A percentile compares a stretch with the other conserved stretches of the same genome.
phyloP scores from a whole-genome alignment of 192 early-diverging fungal genomes.

The Obelidium mucronatum region DNA sequence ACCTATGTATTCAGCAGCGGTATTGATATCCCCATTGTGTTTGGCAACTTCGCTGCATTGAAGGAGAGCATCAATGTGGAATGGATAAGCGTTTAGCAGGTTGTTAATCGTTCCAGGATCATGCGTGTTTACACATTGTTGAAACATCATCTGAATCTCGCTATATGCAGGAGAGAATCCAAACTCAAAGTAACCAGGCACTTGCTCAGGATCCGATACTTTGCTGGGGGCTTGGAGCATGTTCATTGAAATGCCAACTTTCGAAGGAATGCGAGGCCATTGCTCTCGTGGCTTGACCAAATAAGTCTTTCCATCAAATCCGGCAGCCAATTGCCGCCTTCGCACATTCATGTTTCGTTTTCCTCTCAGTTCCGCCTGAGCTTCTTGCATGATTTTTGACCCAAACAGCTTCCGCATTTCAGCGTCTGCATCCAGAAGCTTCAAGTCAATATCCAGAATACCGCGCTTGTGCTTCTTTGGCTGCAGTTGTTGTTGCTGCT shows the following conservation, averaged over 20 bases:
- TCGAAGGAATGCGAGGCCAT: slow-evolving; percentile 55
- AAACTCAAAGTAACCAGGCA: slow-evolving; percentile 58
- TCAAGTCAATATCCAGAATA: slow-evolving; percentile 57
- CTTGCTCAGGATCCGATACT: background rate
- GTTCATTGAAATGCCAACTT: slow-evolving; percentile 54
- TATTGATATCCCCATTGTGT: slow-evolving; percentile 81
- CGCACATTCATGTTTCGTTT: background rate
- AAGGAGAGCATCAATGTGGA: slow-evolving; percentile 85
- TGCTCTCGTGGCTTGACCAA: slow-evolving; percentile 74
- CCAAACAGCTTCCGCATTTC: slow-evolving; percentile 94
- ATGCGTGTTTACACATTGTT: slow-evolving; percentile 67
- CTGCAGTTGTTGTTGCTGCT: slow-evolving; percentile 13
- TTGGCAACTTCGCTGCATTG: slow-evolving; percentile 87
- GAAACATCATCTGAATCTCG: slow-evolving; percentile 76
- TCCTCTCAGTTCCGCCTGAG: background rate
- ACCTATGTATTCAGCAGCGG: slow-evolving; percentile 83
- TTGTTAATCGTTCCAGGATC: slow-evolving; percentile 76
- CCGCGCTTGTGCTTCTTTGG: slow-evolving; percentile 18
- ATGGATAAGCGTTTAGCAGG: slow-evolving; percentile 79
- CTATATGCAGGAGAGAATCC: slow-evolving; percentile 78
- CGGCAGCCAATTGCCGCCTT: slow-evolving; percentile 51
- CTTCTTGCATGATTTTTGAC: slow-evolving; percentile 64
- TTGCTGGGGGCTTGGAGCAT: slow-evolving; percentile 33
- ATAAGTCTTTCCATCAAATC: slow-evolving; percentile 55
- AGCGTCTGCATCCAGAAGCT: slow-evolving; percentile 79